Conservation (phyloP, 352 stramenopile species). For the Globisporangium abappressorium region DNA sequence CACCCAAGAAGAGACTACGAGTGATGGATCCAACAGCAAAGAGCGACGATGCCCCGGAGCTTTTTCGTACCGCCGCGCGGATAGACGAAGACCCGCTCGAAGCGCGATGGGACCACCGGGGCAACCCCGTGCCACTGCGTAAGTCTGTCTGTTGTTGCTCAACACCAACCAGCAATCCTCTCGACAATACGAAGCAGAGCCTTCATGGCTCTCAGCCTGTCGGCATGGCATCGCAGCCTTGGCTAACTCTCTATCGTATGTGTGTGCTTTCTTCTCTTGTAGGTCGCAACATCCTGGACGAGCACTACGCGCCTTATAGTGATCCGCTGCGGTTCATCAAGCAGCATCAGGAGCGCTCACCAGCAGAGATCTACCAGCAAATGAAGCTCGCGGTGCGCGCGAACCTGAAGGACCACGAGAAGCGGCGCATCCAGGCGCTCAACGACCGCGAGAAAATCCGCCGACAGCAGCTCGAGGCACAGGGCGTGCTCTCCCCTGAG, state of each 20-base stretch:
- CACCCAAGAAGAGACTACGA: background rate
- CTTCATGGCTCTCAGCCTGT: background rate
- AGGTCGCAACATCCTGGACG: constrained; percentile 28
- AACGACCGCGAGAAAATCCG: constrained; percentile 19
- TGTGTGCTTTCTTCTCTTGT: background rate
- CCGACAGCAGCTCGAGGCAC: constrained; percentile 1
- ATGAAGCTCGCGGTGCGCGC: constrained; percentile 21
- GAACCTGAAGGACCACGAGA: constrained; percentile 21
- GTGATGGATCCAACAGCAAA: background rate
- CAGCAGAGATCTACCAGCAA: constrained; percentile 18
- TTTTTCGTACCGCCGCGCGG: constrained; percentile 2
- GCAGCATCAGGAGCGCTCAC: background rate
- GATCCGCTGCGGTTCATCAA: constrained; percentile 18
- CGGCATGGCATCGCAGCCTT: background rate
- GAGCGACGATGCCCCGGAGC: background rate
- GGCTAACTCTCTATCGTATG: background rate
- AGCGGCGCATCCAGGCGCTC: constrained; percentile 22
- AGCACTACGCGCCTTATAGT: constrained; percentile 19
- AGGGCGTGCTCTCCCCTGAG: constrained; percentile 5
- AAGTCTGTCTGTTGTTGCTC: background rate
- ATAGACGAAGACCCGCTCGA: constrained; percentile 23
- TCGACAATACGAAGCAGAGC: too few relatives aligned
- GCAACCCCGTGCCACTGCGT: constrained; percentile 25
- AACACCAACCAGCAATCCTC: too few relatives aligned
- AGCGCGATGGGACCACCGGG: constrained; percentile 18